Percentiles rank a stretch among this genome's conserved stretches.
Conservation (phyloP, 2,329 filamentous ascomycete genomes). For the Claviceps pusilla region DNA sequence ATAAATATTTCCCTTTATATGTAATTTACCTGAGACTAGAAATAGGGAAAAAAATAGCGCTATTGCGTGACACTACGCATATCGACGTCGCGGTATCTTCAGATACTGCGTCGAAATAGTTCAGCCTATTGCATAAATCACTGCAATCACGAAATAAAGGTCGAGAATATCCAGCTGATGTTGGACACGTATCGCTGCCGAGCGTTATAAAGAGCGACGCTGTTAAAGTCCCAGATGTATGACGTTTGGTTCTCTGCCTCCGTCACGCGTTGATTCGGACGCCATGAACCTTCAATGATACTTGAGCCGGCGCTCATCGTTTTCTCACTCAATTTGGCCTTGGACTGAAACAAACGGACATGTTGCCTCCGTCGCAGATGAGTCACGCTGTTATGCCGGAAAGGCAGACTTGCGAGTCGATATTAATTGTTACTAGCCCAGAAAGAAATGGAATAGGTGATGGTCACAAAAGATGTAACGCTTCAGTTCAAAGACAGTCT, state of each 20-base stretch:
- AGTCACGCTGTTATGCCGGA: slow-evolving; percentile 35
- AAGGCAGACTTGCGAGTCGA: slow-evolving; percentile 23
- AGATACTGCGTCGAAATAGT: background rate
- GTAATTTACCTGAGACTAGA: no score
- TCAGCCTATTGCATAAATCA: background rate
- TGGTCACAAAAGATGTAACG: slow-evolving; percentile 8
- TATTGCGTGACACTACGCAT: background rate
- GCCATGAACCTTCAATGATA: slow-evolving; percentile 24
- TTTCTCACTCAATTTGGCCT: background rate
- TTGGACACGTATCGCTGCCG: background rate
- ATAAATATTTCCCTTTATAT: no score
- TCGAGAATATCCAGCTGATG: background rate
- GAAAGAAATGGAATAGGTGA: slow-evolving; percentile 1
- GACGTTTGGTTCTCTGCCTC: slow-evolving; percentile 17
- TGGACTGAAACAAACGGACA: slow-evolving; percentile 13
- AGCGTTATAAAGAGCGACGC: slow-evolving; percentile 6
- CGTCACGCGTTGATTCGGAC: slow-evolving; percentile 28
- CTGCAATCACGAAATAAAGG: background rate
- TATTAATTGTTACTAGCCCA: background rate
- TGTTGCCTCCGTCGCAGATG: slow-evolving; percentile 38
- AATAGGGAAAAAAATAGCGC: no score
- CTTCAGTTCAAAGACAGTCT: slow-evolving; percentile 12
- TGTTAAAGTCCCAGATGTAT: slow-evolving; percentile 25
- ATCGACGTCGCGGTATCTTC: background rate
- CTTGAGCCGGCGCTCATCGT: slow-evolving; percentile 12